These are phyloP conservation scores for Hypoxylon sp. DNA, from an alignment of 2,329 filamentous ascomycete species.

Conservation along the genomic window DNA sequence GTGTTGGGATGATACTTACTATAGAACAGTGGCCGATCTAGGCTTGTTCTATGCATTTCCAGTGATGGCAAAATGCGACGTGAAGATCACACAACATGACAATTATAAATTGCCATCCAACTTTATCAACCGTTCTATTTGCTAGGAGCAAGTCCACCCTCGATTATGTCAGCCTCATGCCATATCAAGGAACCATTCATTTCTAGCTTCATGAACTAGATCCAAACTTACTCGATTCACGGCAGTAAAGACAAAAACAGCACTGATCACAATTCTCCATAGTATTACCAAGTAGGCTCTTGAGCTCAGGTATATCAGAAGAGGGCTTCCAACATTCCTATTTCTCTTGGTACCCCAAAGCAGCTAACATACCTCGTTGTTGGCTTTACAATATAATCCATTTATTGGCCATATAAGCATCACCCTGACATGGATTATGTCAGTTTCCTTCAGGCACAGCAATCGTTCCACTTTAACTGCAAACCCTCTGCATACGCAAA, in stretches of 20 bases:
- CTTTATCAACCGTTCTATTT: not conserved
- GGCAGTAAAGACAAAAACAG: not conserved
- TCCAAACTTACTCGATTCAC: not conserved
- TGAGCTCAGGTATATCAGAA: not conserved
- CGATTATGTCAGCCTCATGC: slow-evolving; percentile 19
- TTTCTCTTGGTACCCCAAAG: not conserved
- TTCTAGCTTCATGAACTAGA: slow-evolving; percentile 1
- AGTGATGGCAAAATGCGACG: slow-evolving; percentile 16
- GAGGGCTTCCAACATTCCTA: not conserved
- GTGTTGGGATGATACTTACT: slow-evolving; percentile 19
- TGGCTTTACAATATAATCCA: not conserved
- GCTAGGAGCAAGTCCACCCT: not conserved
- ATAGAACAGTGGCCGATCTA: slow-evolving; percentile 13
- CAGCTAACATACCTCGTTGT: not conserved
- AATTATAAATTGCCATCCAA: slow-evolving; percentile 16
- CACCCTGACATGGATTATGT: not conserved
- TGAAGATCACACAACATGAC: slow-evolving; percentile 26
- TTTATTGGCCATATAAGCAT: not conserved
- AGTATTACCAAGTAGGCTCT: not conserved
- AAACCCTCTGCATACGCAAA: not conserved
- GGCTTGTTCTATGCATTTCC: slow-evolving; percentile 20
- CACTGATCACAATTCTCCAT: not conserved
- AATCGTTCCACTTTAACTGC: not conserved
- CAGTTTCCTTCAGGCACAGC: not conserved
- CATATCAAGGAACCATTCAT: not conserved